phyloP scores from a whole-genome alignment of 208 protist species.

The Leishmania lainsoni region DNA sequence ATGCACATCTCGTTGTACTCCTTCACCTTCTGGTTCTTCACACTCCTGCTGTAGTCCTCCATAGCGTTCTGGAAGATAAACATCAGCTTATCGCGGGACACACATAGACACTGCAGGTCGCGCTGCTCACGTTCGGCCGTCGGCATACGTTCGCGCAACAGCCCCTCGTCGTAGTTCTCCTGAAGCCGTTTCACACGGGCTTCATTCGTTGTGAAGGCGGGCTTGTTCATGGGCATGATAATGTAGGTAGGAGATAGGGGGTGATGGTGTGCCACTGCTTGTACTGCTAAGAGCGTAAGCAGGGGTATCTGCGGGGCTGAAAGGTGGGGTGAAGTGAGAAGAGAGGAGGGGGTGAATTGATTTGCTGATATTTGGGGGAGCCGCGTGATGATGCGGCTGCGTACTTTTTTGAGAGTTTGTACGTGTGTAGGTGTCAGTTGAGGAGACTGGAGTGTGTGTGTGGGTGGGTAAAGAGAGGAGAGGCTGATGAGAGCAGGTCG shows the following conservation, averaged over 20 bases:
- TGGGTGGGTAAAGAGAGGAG: neutral
- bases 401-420: neutral
- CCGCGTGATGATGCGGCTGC: neutral
- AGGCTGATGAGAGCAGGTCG: too few species aligned
- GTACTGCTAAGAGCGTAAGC: neutral
- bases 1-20: conserved; percentile 54
- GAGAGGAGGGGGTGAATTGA: neutral
- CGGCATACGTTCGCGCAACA: conserved; percentile 62
- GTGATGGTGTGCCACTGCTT: neutral
- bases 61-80: conserved; percentile 82
- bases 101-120: conserved; percentile 45
- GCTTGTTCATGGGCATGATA: conserved; percentile 63
- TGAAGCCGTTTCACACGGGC: conserved; percentile 66
- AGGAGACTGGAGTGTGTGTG: neutral
- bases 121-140: conserved; percentile 55
- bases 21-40: conserved; percentile 67
- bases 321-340: neutral
- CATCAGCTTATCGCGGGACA: conserved; percentile 64
- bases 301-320: neutral
- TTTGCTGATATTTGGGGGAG: neutral
- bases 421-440: neutral
- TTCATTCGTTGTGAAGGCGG: conserved; percentile 67
- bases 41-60: conserved; percentile 54
- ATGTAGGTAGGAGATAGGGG: neutral
- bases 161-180: conserved; percentile 78